These are phyloP conservation scores for Leccinum variicolor DNA, from an alignment of 768 basidiomycete genomes.

Conservation along the genomic window DNA sequence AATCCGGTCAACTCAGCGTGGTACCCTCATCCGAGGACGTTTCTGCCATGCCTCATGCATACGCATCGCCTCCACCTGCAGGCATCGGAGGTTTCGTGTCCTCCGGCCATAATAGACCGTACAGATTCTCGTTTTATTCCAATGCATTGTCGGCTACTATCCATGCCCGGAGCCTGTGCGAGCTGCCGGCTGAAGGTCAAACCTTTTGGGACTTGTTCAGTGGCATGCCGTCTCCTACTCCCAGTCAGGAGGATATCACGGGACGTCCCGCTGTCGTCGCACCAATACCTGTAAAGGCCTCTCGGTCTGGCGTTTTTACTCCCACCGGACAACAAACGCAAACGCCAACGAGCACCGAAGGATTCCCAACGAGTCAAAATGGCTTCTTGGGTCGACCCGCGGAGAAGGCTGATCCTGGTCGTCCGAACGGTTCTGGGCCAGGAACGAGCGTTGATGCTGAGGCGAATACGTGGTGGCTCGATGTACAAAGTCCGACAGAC, in stretches of 20 bases:
- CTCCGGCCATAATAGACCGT: slow-evolving; percentile 80
- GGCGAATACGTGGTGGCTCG: slow-evolving; percentile 94
- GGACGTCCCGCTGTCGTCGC: background rate
- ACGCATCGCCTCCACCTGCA: slow-evolving; percentile 5
- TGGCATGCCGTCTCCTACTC: slow-evolving; percentile 36
- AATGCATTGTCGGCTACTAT: slow-evolving; percentile 93
- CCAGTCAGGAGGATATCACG: slow-evolving; percentile 5
- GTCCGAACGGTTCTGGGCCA: slow-evolving; percentile 23
- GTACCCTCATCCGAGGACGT: slow-evolving; percentile 44
- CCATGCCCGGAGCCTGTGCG: slow-evolving; percentile 88
- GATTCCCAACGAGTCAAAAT: background rate
- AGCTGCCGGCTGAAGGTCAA: slow-evolving; percentile 92
- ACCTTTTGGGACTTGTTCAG: slow-evolving; percentile 88
- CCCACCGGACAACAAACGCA: slow-evolving; percentile 9
- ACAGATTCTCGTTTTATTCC: slow-evolving; percentile 98
- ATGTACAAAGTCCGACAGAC: slow-evolving; percentile 90
- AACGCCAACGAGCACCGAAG: slow-evolving; percentile 8
- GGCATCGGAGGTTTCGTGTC: slow-evolving; percentile 36
- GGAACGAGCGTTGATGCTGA: slow-evolving; percentile 45
- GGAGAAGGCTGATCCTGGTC: slow-evolving; percentile 18
- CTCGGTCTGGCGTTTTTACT: slow-evolving; percentile 2
- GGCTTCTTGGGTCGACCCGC: slow-evolving; percentile 16
- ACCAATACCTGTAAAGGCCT: slow-evolving; percentile 7
- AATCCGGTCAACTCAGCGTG: slow-evolving; percentile 31
- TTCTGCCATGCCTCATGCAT: slow-evolving; percentile 15